Conservation (phyloP, 805 yeast genomes). For the Ogataea nitratoaversa region DNA sequence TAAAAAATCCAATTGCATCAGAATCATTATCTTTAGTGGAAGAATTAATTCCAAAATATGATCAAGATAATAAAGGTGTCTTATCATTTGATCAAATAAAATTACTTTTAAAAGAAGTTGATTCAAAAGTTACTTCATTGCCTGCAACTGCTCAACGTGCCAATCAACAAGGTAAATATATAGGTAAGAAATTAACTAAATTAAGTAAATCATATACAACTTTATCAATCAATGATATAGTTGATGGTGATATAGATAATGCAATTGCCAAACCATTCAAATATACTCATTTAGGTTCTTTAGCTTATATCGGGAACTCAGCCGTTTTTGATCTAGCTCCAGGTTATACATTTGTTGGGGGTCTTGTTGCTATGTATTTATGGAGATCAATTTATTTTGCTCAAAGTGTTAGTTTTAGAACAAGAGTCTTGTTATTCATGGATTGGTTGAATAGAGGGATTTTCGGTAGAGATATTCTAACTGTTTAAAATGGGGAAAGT, state of each 20-base stretch:
- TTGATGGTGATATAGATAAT: constrained; percentile 54
- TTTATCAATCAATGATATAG: constrained; percentile 39
- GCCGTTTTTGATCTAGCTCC: constrained; percentile 68
- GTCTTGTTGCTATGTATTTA: constrained; percentile 63
- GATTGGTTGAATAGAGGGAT: constrained; percentile 66
- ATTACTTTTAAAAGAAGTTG: constrained; percentile 48
- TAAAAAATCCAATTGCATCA: constrained; percentile 52
- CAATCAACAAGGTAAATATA: constrained; percentile 63
- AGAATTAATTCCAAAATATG: constrained; percentile 51
- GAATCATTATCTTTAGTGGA: constrained; percentile 51
- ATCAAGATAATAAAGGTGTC: constrained; percentile 42
- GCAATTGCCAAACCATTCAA: constrained; percentile 53
- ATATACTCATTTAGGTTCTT: constrained; percentile 60
- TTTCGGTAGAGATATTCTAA: constrained; percentile 45
- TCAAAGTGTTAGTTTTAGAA: constrained; percentile 60
- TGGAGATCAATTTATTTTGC: constrained; percentile 73
- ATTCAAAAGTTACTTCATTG: constrained; percentile 58
- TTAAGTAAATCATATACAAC: constrained; percentile 44
- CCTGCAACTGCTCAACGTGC: constrained; percentile 79
- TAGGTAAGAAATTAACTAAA: constrained; percentile 55
- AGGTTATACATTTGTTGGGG: constrained; percentile 58
- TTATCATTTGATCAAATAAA: constrained; percentile 50
- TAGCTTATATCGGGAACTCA: constrained; percentile 66
- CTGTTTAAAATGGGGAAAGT: constrained; percentile 9
- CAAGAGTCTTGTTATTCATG: constrained; percentile 58